These are phyloP conservation scores for Kwoniella heveanensis DNA, from an alignment of 768 basidiomycete genomes.

Conservation along the genomic window DNA sequence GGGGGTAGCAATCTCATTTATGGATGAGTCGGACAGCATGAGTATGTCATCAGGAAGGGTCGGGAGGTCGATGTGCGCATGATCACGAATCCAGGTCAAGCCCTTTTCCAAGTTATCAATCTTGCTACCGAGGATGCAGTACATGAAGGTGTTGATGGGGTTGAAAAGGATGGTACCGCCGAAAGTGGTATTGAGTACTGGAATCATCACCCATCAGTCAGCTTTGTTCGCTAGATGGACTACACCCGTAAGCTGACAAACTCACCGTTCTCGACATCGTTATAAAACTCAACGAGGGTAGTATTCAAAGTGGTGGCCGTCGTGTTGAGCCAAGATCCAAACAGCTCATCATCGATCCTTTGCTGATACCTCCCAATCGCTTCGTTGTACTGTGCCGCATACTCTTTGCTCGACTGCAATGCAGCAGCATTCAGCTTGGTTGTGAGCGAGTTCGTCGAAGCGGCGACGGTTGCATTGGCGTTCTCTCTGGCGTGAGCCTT, in stretches of 20 bases:
- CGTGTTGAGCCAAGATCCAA: conserved; percentile 85
- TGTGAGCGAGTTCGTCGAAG: conserved; percentile 53
- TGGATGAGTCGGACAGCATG: conserved; percentile 69
- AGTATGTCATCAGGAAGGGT: conserved; percentile 74
- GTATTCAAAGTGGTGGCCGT: conserved; percentile 85
- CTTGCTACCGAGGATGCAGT: conserved; percentile 88
- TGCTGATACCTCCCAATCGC: conserved; percentile 71
- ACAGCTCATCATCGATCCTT: conserved; percentile 80
- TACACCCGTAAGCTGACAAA: neutral
- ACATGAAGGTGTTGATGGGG: conserved; percentile 82
- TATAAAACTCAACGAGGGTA: conserved; percentile 84
- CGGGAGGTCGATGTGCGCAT: conserved; percentile 78
- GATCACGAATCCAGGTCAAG: conserved; percentile 86
- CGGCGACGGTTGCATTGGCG: conserved; percentile 66
- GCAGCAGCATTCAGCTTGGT: conserved; percentile 76
- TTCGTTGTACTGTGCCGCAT: conserved; percentile 74
- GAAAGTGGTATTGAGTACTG: conserved; percentile 64
- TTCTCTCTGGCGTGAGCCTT: conserved; percentile 68
- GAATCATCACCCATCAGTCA: neutral
- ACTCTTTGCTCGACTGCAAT: conserved; percentile 74
- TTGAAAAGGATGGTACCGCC: conserved; percentile 78
- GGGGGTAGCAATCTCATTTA: conserved; percentile 75
- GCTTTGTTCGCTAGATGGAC: neutral
- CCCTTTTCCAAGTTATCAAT: conserved; percentile 82
- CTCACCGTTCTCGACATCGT: conserved; percentile 77